phyloP scores from a whole-genome alignment of 805 yeast species.

The Brettanomyces sp. region DNA sequence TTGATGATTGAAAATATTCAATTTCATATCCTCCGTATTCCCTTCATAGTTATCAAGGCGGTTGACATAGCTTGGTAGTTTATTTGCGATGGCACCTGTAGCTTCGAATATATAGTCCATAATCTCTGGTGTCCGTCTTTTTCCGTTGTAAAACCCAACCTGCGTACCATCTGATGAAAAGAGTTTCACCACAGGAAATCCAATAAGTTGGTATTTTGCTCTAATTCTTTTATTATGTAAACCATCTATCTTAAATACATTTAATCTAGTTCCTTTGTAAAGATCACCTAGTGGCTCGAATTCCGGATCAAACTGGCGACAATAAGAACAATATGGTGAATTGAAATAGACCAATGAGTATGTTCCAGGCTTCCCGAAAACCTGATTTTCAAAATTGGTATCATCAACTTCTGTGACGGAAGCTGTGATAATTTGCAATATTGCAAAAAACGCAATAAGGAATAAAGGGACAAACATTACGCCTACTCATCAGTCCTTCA shows the following conservation, averaged over 20 bases:
- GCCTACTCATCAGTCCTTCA: too few species aligned
- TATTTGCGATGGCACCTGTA: constrained; percentile 25
- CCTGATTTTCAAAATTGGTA: constrained; percentile 14
- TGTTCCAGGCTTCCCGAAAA: constrained; percentile 9
- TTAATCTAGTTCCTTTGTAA: constrained; percentile 29
- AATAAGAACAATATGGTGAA: constrained; percentile 35
- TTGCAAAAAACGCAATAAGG: too few species aligned
- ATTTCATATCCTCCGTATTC: constrained; percentile 9
- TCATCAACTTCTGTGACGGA: constrained; percentile 15
- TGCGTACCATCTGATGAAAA: constrained; percentile 33
- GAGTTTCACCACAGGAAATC: constrained; percentile 42
- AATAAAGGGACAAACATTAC: too few species aligned
- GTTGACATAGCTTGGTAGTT: constrained; percentile 5
- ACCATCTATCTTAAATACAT: constrained; percentile 28
- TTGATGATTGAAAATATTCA: constrained; percentile 6
- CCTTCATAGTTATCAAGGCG: constrained; percentile 1
- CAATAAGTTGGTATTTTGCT: constrained; percentile 29
- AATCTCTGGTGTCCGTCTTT: constrained; percentile 23
- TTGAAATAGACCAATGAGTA: constrained; percentile 40
- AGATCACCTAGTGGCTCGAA: constrained; percentile 34
- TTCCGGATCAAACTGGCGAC: constrained; percentile 36
- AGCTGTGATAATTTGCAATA: too few species aligned
- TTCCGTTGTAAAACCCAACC: constrained; percentile 29
- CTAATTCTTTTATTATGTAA: constrained; percentile 26
- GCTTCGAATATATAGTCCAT: constrained; percentile 22